These are phyloP conservation scores for Zygoascus ofunaensis DNA, from an alignment of 805 yeast species.

Conservation along the genomic window DNA sequence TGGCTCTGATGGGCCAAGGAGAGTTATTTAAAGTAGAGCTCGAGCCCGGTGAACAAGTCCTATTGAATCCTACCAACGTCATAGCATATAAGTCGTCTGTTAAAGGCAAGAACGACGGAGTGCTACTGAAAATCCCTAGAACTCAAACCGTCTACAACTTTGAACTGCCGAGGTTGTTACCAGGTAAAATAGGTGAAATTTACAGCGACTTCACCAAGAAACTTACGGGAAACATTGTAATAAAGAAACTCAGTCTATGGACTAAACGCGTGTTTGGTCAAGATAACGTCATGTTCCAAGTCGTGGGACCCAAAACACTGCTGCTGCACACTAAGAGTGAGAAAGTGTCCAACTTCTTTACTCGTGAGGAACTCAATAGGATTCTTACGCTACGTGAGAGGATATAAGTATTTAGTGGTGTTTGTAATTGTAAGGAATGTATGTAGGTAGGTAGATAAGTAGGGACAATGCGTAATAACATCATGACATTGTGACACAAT, in stretches of 20 bases:
- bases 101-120: slow-evolving; percentile 11
- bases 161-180: slow-evolving; percentile 4
- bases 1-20: slow-evolving; percentile 35
- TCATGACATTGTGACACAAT: neutral
- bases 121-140: slow-evolving; percentile 12
- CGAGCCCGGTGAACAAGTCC: slow-evolving; percentile 30
- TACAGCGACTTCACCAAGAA: neutral
- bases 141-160: neutral
- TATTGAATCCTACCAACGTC: slow-evolving; percentile 33
- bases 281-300: slow-evolving; percentile 19
- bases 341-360: neutral
- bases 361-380: neutral
- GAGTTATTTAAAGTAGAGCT: slow-evolving; percentile 34
- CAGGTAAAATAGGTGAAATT: neutral
- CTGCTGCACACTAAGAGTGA: slow-evolving; percentile 21
- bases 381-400: neutral
- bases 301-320: slow-evolving; percentile 26
- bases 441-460: no score
- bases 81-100: slow-evolving; percentile 30
- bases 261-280: slow-evolving; percentile 4
- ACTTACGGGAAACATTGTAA: neutral
- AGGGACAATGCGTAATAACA: no score
- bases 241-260: neutral
- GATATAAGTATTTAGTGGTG: neutral
- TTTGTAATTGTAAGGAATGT: no score